Evolutionary conservation across 1,139 yeast genomes (phyloP).

Genomic region (Taiozyma sp.): DNA sequence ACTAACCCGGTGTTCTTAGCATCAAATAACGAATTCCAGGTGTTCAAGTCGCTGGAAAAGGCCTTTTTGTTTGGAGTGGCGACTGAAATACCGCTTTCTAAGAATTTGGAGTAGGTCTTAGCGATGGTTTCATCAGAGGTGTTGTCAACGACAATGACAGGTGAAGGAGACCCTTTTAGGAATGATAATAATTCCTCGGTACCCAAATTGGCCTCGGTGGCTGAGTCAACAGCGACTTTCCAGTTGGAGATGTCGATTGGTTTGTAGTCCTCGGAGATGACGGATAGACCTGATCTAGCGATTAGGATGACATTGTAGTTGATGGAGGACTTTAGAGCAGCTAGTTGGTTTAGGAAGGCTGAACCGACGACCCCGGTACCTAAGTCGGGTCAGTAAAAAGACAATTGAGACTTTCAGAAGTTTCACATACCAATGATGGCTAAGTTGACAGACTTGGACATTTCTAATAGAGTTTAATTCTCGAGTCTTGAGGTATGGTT

Average conservation of each 20-base stretch:
- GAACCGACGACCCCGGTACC: constrained; percentile 96
- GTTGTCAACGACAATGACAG: constrained; percentile 87
- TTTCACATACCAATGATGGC: constrained; percentile 63
- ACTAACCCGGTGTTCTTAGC: constrained; percentile 70
- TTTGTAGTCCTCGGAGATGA: constrained; percentile 61
- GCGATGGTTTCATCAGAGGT: constrained; percentile 84
- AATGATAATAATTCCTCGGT: constrained; percentile 55
- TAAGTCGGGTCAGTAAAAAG: background rate
- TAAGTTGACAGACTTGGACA: constrained; percentile 62
- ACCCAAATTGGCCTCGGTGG: constrained; percentile 50
- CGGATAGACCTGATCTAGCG: constrained; percentile 69
- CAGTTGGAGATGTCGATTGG: constrained; percentile 66
- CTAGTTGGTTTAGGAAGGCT: constrained; percentile 76
- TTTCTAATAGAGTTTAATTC: constrained; percentile 13
- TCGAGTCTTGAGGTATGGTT: background rate
- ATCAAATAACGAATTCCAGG: constrained; percentile 74
- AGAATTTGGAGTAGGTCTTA: constrained; percentile 66
- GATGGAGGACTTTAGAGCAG: constrained; percentile 36
- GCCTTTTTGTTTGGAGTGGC: constrained; percentile 99
- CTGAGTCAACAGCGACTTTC: constrained; percentile 37
- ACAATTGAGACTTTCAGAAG: background rate
- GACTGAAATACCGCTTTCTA: constrained; percentile 77
- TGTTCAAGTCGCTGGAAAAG: constrained; percentile 70
- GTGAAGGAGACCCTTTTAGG: constrained; percentile 62
- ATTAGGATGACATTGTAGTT: constrained; percentile 74